phyloP scores from a whole-genome alignment of 805 yeast species.

The Metschnikowia shivogae region DNA sequence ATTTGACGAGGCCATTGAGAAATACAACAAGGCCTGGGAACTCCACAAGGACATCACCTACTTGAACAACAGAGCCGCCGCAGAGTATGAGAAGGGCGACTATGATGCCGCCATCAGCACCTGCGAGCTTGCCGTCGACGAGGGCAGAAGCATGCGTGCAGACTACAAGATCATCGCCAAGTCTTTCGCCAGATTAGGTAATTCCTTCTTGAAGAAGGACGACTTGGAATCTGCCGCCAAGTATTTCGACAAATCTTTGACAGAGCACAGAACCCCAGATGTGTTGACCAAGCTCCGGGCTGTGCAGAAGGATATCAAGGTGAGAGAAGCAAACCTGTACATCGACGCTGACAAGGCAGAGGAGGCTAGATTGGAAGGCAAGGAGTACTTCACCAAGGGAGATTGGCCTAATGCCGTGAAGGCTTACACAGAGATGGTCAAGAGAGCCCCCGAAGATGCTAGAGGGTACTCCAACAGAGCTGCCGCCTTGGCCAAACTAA shows the following conservation, averaged over 20 bases:
- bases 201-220: slow-evolving; percentile 68
- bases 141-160: slow-evolving; percentile 85
- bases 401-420: slow-evolving; percentile 97
- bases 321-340: slow-evolving; percentile 70
- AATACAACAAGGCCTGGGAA: slow-evolving; percentile 85
- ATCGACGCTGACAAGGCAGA: slow-evolving; percentile 91
- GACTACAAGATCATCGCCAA: slow-evolving; percentile 91
- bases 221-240: slow-evolving; percentile 71
- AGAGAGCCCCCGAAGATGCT: slow-evolving; percentile 95
- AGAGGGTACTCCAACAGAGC: slow-evolving; percentile 98
- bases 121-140: slow-evolving; percentile 76
- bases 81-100: slow-evolving; percentile 94
- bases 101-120: slow-evolving; percentile 80
- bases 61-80: slow-evolving; percentile 95
- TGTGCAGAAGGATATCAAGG: slow-evolving; percentile 81
- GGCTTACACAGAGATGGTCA: slow-evolving; percentile 91
- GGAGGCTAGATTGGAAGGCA: slow-evolving; percentile 90
- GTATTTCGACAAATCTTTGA: slow-evolving; percentile 81
- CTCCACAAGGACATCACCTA: slow-evolving; percentile 80
- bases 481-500: slow-evolving; percentile 88
- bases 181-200: slow-evolving; percentile 89
- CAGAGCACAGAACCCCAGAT: slow-evolving; percentile 97
- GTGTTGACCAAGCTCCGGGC: slow-evolving; percentile 81
- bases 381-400: slow-evolving; percentile 78
- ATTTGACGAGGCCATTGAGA: slow-evolving; percentile 88